These are phyloP conservation scores for Coniochaeta pulveracea DNA, from an alignment of 2,329 filamentous ascomycete genomes.

Conservation along the genomic window DNA sequence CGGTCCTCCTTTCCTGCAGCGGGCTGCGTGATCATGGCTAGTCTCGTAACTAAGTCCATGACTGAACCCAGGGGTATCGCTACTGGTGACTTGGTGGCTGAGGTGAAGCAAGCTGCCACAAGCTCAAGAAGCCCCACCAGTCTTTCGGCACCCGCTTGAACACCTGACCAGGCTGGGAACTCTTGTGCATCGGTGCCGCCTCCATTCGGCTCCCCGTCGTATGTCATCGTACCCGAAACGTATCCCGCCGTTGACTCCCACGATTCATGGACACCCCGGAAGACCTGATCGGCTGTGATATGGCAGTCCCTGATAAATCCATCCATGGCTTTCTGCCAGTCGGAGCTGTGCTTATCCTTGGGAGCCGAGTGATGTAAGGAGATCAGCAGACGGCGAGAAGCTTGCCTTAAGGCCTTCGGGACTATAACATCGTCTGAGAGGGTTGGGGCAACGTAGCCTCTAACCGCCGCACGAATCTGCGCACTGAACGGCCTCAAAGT, in stretches of 20 bases:
- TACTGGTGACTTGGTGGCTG: slow-evolving; percentile 53
- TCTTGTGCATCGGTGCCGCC: slow-evolving; percentile 33
- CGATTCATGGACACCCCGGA: slow-evolving; percentile 69
- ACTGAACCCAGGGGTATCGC: slow-evolving; percentile 56
- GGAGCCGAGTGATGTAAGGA: slow-evolving; percentile 70
- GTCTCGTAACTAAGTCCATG: slow-evolving; percentile 56
- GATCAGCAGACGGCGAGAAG: slow-evolving; percentile 54
- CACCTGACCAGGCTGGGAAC: slow-evolving; percentile 61
- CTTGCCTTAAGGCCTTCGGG: slow-evolving; percentile 39
- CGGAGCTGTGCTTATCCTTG: slow-evolving; percentile 64
- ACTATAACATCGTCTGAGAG: slow-evolving; percentile 35
- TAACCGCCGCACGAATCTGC: slow-evolving; percentile 53
- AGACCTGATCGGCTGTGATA: slow-evolving; percentile 60
- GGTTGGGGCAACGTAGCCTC: slow-evolving; percentile 53
- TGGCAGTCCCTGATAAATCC: slow-evolving; percentile 55
- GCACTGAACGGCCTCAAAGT: slow-evolving; percentile 67
- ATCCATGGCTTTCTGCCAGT: slow-evolving; percentile 63
- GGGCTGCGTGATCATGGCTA: slow-evolving; percentile 54
- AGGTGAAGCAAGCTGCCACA: slow-evolving; percentile 51
- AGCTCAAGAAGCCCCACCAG: slow-evolving; percentile 54
- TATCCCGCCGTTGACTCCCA: slow-evolving; percentile 60
- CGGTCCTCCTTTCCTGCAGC: slow-evolving; percentile 34
- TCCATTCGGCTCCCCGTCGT: slow-evolving; percentile 34
- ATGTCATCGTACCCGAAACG: slow-evolving; percentile 26
- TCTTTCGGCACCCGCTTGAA: slow-evolving; percentile 63